phyloP scores from a whole-genome alignment of 345 rosid species.

The Gossypium anomalum region DNA sequence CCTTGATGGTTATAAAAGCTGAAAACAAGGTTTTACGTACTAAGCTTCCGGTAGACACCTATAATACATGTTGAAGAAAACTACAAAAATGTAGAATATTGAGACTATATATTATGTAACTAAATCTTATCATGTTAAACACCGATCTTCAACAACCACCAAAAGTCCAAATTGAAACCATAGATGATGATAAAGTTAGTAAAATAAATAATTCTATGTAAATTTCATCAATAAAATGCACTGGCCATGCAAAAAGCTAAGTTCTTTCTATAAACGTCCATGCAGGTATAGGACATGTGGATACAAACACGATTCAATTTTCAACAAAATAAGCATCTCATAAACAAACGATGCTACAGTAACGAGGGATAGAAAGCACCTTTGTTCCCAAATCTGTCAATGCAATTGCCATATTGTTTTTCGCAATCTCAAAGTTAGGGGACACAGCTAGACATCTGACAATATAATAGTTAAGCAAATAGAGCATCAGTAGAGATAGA shows the following conservation, averaged over 20 bases:
- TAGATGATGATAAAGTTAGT: neutral
- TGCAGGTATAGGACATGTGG: neutral
- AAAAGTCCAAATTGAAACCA: neutral
- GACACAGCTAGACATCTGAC: slow-evolving; percentile 96
- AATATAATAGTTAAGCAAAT: slow-evolving; percentile 10
- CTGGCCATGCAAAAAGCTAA: neutral
- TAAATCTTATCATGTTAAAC: neutral
- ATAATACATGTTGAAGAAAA: neutral
- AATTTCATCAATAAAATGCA: neutral
- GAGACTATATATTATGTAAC: neutral
- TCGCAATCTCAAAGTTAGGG: slow-evolving; percentile 98
- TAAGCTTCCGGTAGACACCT: neutral
- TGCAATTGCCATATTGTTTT: slow-evolving; percentile 99
- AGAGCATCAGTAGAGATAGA: slow-evolving; percentile 21
- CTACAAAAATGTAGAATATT: neutral
- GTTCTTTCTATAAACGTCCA: neutral
- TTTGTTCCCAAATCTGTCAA: slow-evolving; percentile 99
- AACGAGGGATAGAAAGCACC: slow-evolving; percentile 37
- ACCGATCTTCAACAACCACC: neutral
- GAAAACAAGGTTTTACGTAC: neutral
- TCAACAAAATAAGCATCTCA: neutral
- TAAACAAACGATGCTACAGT: neutral
- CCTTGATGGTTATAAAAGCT: neutral
- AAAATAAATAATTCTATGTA: neutral
- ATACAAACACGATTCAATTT: neutral